phyloP scores from a whole-genome alignment of 2,329 filamentous ascomycete species.

The Fusarium sp. region DNA sequence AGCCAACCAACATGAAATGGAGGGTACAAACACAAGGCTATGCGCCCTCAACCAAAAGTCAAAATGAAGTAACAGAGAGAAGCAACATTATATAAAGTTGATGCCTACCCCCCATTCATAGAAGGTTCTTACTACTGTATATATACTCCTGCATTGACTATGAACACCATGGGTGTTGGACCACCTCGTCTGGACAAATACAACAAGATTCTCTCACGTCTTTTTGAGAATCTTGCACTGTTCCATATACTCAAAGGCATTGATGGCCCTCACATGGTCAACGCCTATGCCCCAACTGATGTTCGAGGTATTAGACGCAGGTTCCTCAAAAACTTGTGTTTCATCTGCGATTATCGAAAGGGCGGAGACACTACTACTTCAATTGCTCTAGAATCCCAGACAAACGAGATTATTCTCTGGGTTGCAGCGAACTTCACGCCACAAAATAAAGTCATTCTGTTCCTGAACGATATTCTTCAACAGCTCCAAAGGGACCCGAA shows the following conservation, averaged over 20 bases:
- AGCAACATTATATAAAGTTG: background rate
- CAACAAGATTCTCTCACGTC: slow-evolving; percentile 17
- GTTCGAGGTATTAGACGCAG: slow-evolving; percentile 23
- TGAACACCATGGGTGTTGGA: slow-evolving; percentile 6
- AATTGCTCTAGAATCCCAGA: slow-evolving; percentile 50
- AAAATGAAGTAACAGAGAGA: background rate
- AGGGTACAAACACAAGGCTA: background rate
- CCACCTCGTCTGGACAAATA: slow-evolving; percentile 26
- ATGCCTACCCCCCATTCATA: too few species aligned
- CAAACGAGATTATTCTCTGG: slow-evolving; percentile 51
- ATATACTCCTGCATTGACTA: background rate
- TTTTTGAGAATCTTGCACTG: slow-evolving; percentile 36
- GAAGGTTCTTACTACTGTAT: background rate
- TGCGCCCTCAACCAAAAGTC: background rate
- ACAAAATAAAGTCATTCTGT: slow-evolving; percentile 35
- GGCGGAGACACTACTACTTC: slow-evolving; percentile 56
- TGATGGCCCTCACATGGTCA: slow-evolving; percentile 17
- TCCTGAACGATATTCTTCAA: slow-evolving; percentile 43
- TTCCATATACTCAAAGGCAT: slow-evolving; percentile 18
- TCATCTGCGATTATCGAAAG: slow-evolving; percentile 56
- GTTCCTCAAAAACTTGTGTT: slow-evolving; percentile 52
- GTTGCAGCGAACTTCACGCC: slow-evolving; percentile 51
- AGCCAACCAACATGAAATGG: slow-evolving; percentile 9
- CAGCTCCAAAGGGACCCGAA: background rate
- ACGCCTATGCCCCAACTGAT: background rate